Base-by-base conservation (phyloP, 2,329 filamentous ascomycete species). In the Verticillium longisporum region DNA sequence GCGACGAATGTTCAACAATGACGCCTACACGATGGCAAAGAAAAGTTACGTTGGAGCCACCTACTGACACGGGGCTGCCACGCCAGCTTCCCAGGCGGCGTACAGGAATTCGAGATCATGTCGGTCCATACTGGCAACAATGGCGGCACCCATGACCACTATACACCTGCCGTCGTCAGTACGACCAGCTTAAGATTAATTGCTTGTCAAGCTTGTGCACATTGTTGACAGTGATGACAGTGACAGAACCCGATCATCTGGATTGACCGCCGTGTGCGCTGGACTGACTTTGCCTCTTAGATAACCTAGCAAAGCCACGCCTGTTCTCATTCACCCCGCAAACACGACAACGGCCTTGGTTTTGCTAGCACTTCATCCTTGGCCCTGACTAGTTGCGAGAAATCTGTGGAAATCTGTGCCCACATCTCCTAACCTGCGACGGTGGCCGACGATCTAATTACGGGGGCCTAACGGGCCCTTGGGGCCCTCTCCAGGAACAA, bases 201-300 rank as follows among this genome's bases (percentile, higher is more conserved):
- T 31, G 26, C 3, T 4, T 31, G 26, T 31, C 11, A 59, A 77
- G 77, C 65, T 76, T 85, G 69, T 77, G 78, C 38, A 11, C 38
- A n/a, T 14, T 41, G 38, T 15, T 15, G 38, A 41, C 13, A 15
- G 66, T 82, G 86, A 69, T 15, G 38, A 41, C 13, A 15, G 21
- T 18, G 45, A 15, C 18, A 50, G 45, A 10, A 26, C 45, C 7
- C 7, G 34, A 26, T 15, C 9, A 21, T 50, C 13, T 50, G 18
- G 18, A 15, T 50, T 11, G 18, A 18, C 45, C 45, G 18, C 7
- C 45, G 21, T 50, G 9, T 21, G 45, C n/a, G 18, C 18, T 50
- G 18, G 7, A 21, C 45, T 15, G 21, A 50, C 45, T 18, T 18
- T 18, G 21, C 21, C 45, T 31, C 18, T 18, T 50, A 21, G 9